A percentile compares a stretch with the other conserved stretches of the same genome.
phyloP scores from a whole-genome alignment of 441 rosid species.

The Adansonia gregorii region DNA sequence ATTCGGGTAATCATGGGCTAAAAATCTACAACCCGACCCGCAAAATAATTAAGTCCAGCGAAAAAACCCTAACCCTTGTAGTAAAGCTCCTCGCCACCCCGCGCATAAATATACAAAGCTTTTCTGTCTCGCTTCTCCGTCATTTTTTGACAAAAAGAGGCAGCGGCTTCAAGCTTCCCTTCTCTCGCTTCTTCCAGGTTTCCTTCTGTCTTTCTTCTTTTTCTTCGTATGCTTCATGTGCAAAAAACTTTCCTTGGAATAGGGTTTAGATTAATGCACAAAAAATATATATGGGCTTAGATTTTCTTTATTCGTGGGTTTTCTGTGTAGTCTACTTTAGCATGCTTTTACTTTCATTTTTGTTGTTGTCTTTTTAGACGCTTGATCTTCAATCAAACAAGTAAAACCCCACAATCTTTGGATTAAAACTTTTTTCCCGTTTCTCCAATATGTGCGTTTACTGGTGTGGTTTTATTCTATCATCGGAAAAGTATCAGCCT shows the following conservation, averaged over 20 bases:
- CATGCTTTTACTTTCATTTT: background rate
- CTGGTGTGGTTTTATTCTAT: background rate
- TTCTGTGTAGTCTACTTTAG: background rate
- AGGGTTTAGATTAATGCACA: background rate
- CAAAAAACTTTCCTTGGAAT: background rate
- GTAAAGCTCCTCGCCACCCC: background rate
- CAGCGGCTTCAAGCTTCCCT: slow-evolving; percentile 21
- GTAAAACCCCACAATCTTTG: background rate
- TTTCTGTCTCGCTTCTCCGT: background rate
- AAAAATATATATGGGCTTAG: background rate
- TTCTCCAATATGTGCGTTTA: background rate
- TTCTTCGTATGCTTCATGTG: background rate
- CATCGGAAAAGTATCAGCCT: too few relatives aligned
- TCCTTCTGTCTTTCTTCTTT: background rate
- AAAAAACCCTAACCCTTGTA: slow-evolving; percentile 32
- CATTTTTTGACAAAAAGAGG: slow-evolving; percentile 12
- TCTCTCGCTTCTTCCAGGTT: slow-evolving; percentile 1
- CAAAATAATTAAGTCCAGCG: background rate
- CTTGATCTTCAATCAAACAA: background rate
- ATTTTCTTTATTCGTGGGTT: background rate
- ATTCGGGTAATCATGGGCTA: too few relatives aligned
- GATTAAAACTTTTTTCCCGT: background rate
- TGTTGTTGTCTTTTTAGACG: background rate
- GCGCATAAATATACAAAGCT: background rate
- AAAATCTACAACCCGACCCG: slow-evolving; percentile 3